These are phyloP conservation scores for Thalassiosira oceanica DNA, from an alignment of 352 stramenopile species.

Conservation along the genomic window DNA sequence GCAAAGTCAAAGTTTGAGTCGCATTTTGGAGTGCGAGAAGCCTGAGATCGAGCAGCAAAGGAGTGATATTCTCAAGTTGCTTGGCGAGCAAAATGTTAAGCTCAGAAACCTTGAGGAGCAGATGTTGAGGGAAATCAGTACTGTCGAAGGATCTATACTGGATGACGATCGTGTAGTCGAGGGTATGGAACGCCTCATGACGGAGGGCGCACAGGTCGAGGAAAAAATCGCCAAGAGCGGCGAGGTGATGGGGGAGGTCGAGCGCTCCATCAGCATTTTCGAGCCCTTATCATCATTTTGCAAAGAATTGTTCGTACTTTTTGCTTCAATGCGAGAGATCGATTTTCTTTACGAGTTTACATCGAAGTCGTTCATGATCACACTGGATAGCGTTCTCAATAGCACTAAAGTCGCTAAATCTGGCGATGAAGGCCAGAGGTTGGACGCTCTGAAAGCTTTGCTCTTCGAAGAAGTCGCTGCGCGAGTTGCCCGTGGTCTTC, in stretches of 20 bases:
- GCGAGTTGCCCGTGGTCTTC: constrained; percentile 91
- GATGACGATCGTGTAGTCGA: constrained; percentile 98
- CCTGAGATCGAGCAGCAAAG: constrained; percentile 96
- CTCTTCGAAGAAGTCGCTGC: constrained; percentile 91
- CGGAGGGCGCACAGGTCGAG: constrained; percentile 94
- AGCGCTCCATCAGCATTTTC: constrained; percentile 92
- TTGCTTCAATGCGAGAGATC: constrained; percentile 91
- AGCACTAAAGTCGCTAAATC: constrained; percentile 20
- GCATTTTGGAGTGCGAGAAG: constrained; percentile 94
- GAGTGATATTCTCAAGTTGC: constrained; percentile 93
- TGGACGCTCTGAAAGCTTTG: constrained; percentile 56
- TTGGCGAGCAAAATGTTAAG: constrained; percentile 96
- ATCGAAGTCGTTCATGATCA: constrained; percentile 95
- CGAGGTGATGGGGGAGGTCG: constrained; percentile 85
- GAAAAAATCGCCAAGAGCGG: constrained; percentile 85
- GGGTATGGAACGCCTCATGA: constrained; percentile 97
- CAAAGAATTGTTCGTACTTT: constrained; percentile 75
- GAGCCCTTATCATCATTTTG: constrained; percentile 87
- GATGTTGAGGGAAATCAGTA: constrained; percentile 97
- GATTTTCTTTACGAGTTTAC: constrained; percentile 99
- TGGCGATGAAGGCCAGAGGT: constrained; percentile 40
- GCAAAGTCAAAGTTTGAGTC: constrained; percentile 93
- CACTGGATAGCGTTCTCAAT: constrained; percentile 90
- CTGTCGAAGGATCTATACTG: constrained; percentile 98
- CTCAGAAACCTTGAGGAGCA: constrained; percentile 97